Evolutionary conservation across 2,329 filamentous ascomycete genomes (phyloP).

Genomic region (Trichoderma pleuroti): DNA sequence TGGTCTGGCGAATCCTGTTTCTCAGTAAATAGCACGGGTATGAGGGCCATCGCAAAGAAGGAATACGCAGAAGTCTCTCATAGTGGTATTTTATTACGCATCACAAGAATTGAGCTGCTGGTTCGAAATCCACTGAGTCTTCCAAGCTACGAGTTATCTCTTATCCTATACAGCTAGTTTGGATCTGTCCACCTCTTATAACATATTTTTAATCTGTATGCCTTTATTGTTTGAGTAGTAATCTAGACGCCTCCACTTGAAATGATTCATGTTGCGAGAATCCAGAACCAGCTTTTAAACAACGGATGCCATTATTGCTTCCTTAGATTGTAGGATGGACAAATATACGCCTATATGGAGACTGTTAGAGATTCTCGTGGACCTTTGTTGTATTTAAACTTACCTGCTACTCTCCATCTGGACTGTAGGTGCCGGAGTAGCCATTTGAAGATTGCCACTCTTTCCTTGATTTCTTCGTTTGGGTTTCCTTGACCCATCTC

Average conservation of each 20-base stretch:
- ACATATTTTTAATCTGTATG: background rate
- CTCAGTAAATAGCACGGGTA: background rate
- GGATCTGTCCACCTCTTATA: background rate
- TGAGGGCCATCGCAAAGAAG: background rate
- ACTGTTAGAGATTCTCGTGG: background rate
- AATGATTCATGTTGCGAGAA: background rate
- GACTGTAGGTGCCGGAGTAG: background rate
- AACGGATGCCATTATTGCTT: background rate
- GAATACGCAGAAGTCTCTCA: background rate
- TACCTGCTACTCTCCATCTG: background rate
- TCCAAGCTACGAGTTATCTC: background rate
- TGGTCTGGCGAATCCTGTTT: background rate
- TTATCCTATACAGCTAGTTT: background rate
- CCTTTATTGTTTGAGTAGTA: background rate
- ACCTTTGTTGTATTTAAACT: background rate
- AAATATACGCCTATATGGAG: background rate
- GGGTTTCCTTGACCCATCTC: background rate
- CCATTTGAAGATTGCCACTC: background rate
- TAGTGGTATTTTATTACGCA: background rate
- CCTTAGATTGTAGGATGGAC: background rate
- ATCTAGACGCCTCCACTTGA: background rate
- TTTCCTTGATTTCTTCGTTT: background rate
- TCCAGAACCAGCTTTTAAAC: background rate
- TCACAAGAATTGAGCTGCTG: background rate
- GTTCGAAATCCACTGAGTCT: background rate